Base-by-base conservation (phyloP, 2,329 filamentous ascomycete genomes). In the Geoglossum cookeanum region DNA sequence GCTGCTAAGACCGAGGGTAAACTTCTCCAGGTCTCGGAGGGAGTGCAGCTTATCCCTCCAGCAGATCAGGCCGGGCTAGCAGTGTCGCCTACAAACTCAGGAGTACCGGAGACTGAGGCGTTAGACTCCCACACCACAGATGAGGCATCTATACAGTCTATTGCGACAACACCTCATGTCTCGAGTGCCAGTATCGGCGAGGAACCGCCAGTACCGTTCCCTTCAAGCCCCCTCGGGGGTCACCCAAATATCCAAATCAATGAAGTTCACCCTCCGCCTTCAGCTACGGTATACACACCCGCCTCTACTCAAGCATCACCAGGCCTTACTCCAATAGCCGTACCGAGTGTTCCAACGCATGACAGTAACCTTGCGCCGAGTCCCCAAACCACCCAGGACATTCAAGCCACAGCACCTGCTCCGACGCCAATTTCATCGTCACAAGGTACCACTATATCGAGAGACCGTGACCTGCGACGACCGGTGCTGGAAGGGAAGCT, bases 401-500 rank as follows among this genome's bases (percentile, higher is more conserved):
- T 22, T 13, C 30, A 35, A 35, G 33, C 30, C 22, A 17, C 32
- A 9, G 32, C 8, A 6, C 30, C 30, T 9, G 7, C 5, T 9
- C 2, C 30, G 11, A n/a, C 49, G 17, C 9, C 49, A 37, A 27
- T 53, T 22, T 27, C 30, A 52, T 32, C 48, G 6, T 13, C 48
- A 7, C 49, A 32, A 22, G 29, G 4, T n/a, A 6, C 4, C 22
- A 4, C 32, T 9, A 22, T 17, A 1, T 3, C 15, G 7, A 32
- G 29, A 35, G 49, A 37, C 5, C 13, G 17, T 17, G 17, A 32
- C 11, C 39, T 13, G 6, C 45, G 32, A 15, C 54, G 37, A 27
- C 17, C 37, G 6, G 45, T 47, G 9, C 54, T 48, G 6, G 27
- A 78, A 35, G 76, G 75, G 37, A 80, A 79, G 63, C 70, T 92